Evolutionary conservation across 371 early-diverging fungal genomes (phyloP).

Genomic region (Mucor velutinosus): DNA sequence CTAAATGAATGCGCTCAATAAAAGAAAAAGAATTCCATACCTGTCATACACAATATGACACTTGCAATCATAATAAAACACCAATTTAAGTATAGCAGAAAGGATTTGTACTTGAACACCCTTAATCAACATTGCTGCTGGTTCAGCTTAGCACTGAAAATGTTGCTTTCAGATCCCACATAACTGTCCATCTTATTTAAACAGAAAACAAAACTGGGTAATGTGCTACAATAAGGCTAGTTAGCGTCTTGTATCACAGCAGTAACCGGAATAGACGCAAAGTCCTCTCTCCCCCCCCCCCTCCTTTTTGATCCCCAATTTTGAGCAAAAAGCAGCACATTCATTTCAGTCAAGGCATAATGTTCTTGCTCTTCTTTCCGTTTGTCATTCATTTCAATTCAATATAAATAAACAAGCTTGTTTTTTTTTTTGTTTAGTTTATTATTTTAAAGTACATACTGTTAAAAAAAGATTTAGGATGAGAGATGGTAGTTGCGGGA

Average conservation of each 20-base stretch:
- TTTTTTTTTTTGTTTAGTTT: not conserved
- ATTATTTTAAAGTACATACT: not conserved
- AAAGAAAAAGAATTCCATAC: not conserved
- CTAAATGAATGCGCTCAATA: not conserved
- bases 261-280: not conserved
- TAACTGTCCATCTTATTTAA: too few species aligned
- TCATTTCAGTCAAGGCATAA: not conserved
- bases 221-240: not conserved
- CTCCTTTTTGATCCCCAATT: not conserved
- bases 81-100: too few species aligned
- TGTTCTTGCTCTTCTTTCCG: not conserved
- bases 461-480: not conserved
- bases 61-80: too few species aligned
- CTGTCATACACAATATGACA: not conserved
- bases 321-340: not conserved
- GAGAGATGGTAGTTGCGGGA: too few species aligned
- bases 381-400: not conserved
- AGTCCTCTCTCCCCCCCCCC: not conserved
- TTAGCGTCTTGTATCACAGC: not conserved
- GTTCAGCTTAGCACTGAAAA: too few species aligned
- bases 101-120: too few species aligned
- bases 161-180: too few species aligned
- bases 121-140: too few species aligned
- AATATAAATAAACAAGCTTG: not conserved
- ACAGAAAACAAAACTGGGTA: not conserved